phyloP scores from a whole-genome alignment of 208 protist species.

The Leishmania braziliensis region DNA sequence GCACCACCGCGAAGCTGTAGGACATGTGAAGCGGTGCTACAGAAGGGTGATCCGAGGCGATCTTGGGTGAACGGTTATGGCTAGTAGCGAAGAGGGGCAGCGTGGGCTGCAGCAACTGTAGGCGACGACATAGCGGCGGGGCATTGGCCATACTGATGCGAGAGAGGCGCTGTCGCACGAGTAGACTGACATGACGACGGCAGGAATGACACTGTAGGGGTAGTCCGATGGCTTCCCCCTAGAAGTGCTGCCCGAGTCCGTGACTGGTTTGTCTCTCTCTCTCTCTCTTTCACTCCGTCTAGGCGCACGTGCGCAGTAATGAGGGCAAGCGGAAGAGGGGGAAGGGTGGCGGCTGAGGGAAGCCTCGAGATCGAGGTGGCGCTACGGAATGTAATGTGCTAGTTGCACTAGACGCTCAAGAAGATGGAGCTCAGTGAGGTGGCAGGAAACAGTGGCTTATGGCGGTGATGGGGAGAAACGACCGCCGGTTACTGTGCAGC shows the following conservation, averaged over 20 bases:
- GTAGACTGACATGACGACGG: background rate
- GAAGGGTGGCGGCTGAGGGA: background rate
- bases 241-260: background rate
- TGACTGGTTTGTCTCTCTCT: no score
- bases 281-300: background rate
- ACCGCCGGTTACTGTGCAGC: background rate
- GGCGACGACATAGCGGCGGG: conserved; percentile 19
- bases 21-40: conserved; percentile 11
- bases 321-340: background rate
- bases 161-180: background rate
- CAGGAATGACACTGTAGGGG: background rate
- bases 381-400: background rate
- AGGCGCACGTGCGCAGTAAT: background rate
- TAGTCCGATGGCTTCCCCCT: background rate
- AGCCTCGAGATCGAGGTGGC: background rate
- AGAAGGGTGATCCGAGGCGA: background rate
- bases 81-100: background rate
- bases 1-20: conserved; percentile 48
- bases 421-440: background rate
- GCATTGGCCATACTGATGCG: background rate
- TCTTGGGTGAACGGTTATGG: no score
- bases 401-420: background rate
- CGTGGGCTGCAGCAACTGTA: conserved; percentile 25
- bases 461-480: background rate
- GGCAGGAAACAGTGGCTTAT: background rate